Conservation (phyloP, 2,329 filamentous ascomycete genomes). For the Fusarium verticillioides region DNA sequence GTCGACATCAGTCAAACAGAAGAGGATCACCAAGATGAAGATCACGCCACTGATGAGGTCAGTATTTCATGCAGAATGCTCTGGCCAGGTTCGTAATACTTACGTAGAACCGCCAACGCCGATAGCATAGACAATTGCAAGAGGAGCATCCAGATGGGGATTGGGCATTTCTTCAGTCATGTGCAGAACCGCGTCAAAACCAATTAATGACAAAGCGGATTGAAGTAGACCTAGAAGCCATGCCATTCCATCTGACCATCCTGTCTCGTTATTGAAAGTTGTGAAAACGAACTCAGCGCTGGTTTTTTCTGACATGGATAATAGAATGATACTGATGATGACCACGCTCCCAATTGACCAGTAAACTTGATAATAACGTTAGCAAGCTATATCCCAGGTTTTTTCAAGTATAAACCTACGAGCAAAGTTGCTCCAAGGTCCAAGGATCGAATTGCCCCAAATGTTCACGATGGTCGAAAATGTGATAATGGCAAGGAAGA, state of each 20-base stretch:
- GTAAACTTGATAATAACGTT: background rate
- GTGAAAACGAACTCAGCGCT: background rate
- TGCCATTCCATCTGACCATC: background rate
- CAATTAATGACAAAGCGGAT: background rate
- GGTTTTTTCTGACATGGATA: background rate
- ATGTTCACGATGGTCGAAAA: background rate
- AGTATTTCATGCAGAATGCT: accelerated
- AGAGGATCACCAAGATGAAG: background rate
- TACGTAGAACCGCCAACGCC: background rate
- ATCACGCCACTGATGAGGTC: background rate
- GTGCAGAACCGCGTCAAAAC: background rate
- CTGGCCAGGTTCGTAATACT: background rate
- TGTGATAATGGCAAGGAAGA: background rate
- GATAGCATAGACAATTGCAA: background rate
- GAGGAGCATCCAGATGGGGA: background rate
- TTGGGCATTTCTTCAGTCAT: slow-evolving; percentile 2
- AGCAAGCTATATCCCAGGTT: accelerated
- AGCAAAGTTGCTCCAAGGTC: background rate
- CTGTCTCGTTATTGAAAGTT: background rate
- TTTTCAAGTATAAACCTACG: background rate
- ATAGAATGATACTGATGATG: background rate
- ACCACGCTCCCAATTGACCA: background rate
- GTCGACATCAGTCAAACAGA: background rate
- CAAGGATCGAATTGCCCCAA: background rate
- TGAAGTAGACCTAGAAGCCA: background rate